Evolutionary conservation across 257 asterid genomes (phyloP).

Genomic region (Fraxinus americana): DNA sequence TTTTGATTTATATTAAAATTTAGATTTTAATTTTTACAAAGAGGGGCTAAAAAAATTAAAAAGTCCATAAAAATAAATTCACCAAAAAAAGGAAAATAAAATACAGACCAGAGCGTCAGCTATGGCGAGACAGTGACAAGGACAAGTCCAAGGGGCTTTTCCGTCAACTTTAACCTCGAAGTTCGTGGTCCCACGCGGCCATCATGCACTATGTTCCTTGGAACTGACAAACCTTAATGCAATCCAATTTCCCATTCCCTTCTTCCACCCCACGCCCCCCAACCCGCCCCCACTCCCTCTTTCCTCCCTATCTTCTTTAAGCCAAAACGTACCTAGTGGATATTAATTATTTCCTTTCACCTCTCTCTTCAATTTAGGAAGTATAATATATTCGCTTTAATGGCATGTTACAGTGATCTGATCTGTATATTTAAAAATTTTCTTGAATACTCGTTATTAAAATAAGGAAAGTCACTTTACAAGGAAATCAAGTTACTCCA

Average conservation of each 20-base stretch:
- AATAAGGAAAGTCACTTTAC: constrained; percentile 21
- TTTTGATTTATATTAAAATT: too few relatives aligned
- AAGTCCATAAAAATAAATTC: too few relatives aligned
- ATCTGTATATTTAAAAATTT: constrained; percentile 18
- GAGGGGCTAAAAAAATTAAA: too few relatives aligned
- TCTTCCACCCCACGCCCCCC: neutral
- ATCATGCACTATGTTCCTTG: constrained; percentile 48
- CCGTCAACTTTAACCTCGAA: constrained; percentile 28
- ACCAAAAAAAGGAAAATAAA: too few relatives aligned
- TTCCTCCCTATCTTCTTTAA: neutral
- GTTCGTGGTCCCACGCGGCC: constrained; percentile 49
- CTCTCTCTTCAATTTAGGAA: constrained; percentile 10
- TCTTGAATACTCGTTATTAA: neutral
- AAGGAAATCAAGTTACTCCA: constrained; percentile 16
- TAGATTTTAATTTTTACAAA: too few relatives aligned
- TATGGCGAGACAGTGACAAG: constrained; percentile 28
- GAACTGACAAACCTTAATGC: constrained; percentile 50
- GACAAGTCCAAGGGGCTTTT: constrained; percentile 19
- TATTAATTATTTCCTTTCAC: neutral
- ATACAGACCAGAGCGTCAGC: neutral
- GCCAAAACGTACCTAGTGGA: neutral
- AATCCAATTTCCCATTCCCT: constrained; percentile 23
- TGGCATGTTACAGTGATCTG: constrained; percentile 10
- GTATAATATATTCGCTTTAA: constrained; percentile 9
- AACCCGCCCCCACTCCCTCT: constrained; percentile 1